Conservation (phyloP, 345 rosid genomes). For the Rhodamnia argentea region DNA sequence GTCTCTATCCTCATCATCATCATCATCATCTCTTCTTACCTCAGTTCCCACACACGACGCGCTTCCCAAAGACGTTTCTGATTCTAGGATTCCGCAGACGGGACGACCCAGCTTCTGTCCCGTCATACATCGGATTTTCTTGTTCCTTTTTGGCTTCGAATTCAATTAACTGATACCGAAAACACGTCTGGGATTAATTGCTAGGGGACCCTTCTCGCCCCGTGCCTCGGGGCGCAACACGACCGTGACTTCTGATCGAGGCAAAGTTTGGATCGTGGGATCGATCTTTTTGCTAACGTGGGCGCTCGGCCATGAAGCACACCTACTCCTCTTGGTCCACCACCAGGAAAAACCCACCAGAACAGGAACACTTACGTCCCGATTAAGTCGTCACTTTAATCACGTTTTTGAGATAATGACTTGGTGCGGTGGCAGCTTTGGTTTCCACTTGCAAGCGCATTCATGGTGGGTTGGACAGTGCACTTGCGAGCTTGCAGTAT, state of each 20-base stretch:
- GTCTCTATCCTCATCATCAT: not conserved
- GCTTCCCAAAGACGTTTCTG: not conserved
- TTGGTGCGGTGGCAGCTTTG: not conserved
- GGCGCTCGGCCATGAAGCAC: not conserved
- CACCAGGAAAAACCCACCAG: not conserved
- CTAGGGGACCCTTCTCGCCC: not conserved
- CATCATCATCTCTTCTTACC: not conserved
- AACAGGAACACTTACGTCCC: not conserved
- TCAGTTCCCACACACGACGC: not conserved
- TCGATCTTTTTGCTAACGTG: not conserved
- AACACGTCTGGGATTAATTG: not conserved
- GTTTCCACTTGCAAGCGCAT: too few species aligned
- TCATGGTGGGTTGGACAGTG: too few species aligned
- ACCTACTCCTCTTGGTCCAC: not conserved
- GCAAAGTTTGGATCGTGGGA: not conserved
- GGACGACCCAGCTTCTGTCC: not conserved
- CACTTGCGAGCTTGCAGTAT: too few species aligned
- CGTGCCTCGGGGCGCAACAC: not conserved
- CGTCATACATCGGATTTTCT: not conserved
- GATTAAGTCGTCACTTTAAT: not conserved
- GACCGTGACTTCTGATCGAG: not conserved
- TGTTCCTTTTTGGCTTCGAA: not conserved
- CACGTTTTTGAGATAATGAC: not conserved
- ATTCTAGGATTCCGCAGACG: not conserved
- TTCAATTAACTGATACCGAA: not conserved